Conservation (phyloP, 805 yeast genomes). For the Cyberlindnera amylophila region DNA sequence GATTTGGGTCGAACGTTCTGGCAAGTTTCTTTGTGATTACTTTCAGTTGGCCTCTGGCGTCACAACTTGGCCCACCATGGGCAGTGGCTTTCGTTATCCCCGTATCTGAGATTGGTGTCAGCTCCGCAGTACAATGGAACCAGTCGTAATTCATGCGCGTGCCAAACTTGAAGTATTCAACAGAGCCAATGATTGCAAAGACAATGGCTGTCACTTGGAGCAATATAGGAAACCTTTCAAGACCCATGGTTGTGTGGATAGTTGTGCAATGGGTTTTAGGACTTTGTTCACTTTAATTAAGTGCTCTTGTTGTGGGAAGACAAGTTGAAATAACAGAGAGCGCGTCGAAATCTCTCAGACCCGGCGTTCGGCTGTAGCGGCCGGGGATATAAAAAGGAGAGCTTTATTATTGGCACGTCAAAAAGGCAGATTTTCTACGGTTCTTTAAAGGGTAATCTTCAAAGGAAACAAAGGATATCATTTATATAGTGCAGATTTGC, state of each 20-base stretch:
- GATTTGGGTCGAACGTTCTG: conserved; percentile 37
- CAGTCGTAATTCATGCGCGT: conserved; percentile 39
- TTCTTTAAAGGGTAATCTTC: no score
- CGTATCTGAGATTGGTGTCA: conserved; percentile 24
- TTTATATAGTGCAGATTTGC: background rate
- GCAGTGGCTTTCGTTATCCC: conserved; percentile 33
- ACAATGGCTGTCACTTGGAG: conserved; percentile 29
- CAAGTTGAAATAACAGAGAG: no score
- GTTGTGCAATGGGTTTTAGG: background rate
- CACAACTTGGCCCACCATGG: conserved; percentile 42
- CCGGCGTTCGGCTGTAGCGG: no score
- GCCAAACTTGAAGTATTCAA: conserved; percentile 40
- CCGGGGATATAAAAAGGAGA: no score
- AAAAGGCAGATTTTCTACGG: no score
- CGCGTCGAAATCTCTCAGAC: no score
- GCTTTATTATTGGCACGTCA: no score
- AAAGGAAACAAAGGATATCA: no score
- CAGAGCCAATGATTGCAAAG: conserved; percentile 34
- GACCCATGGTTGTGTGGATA: background rate
- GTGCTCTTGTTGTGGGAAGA: no score
- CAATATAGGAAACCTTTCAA: conserved; percentile 16
- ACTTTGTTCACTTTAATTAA: no score
- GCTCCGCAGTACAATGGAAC: conserved; percentile 40
- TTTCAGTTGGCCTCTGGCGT: conserved; percentile 40
- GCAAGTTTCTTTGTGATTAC: conserved; percentile 36